Evolutionary conservation across 805 yeast genomes (phyloP), one percentile per base, ranked within the genome.

Genomic region (Saturnispora halmiae): DNA sequence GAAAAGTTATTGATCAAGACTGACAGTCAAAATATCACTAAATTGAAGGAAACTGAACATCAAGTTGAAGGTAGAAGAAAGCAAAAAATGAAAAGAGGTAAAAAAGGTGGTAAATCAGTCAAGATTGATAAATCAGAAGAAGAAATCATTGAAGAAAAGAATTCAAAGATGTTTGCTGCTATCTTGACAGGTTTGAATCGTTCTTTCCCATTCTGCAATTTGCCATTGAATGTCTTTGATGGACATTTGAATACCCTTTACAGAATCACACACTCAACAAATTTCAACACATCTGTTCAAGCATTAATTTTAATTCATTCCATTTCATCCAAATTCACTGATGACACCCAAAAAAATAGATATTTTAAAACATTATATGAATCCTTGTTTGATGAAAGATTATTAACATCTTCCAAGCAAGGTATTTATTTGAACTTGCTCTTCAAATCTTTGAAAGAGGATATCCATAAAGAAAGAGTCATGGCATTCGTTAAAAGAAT

Each of bases 171-270:
- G 51, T 85, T 90, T 52, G 79, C 95, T 22, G 96, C 96, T 13
- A 71, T 92, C 42, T 72, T 92, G 49, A 86, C 98, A 1, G 98
- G 98, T 51, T 73, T 92, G 44, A 92, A 92, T 59, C 82, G 98
- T 64, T 88, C 97, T 1, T 90, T 85, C 70, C 97, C 97, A 41
- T 92, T 84, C 58, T 78, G 95, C 2, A 71, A 77, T 47, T 66
- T 92, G 41, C 79, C 86, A 14, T 72, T 77, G 29, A 78, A 80
- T 22, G 73, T 75, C 6, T 85, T 80, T 55, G 75, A 77, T 48
- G 67, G 73, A 46, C 96, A 92, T 63, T 67, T 90, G 55, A 81
- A 85, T 55, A 80, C 94, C 0, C 65, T 92, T 42, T 92, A 82
- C 70, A 77, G 76, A 54, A 90, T 90, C 58, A 88, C 96, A 4